phyloP scores from a whole-genome alignment of 306 rosid genomes.

The Trifolium subterraneum region DNA sequence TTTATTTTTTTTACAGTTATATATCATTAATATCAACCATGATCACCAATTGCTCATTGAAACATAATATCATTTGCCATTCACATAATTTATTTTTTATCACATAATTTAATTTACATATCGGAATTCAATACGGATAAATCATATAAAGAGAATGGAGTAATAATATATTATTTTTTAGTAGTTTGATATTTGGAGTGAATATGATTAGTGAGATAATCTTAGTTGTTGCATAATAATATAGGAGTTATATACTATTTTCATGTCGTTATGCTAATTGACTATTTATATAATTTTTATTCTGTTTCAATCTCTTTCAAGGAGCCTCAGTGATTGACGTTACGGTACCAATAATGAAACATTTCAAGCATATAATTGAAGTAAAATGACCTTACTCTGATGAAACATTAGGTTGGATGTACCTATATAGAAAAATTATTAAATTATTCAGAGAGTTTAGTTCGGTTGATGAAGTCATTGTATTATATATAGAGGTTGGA shows the following conservation, averaged over 20 bases:
- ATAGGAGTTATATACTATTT: background rate
- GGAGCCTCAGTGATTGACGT: slow-evolving; percentile 28
- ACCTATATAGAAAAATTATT: no score
- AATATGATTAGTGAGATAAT: background rate
- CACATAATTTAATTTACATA: no score
- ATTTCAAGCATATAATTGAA: background rate
- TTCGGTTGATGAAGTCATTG: no score
- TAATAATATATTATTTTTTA: background rate
- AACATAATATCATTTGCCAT: no score
- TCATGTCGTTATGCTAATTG: slow-evolving; percentile 1
- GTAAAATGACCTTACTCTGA: slow-evolving; percentile 1
- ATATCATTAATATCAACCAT: background rate
- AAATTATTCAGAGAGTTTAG: no score
- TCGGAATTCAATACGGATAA: no score
- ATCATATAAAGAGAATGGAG: no score
- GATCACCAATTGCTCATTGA: background rate
- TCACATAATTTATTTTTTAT: no score
- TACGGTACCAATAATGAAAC: slow-evolving; percentile 16
- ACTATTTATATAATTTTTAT: background rate
- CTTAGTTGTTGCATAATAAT: background rate
- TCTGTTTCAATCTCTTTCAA: slow-evolving; percentile 22
- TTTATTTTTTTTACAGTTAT: background rate
- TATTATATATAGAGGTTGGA: no score
- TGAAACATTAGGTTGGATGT: no score
- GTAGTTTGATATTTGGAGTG: background rate